These are phyloP conservation scores for Cordyceps fumosorosea DNA, from an alignment of 2,329 filamentous ascomycete species.

Conservation along the genomic window DNA sequence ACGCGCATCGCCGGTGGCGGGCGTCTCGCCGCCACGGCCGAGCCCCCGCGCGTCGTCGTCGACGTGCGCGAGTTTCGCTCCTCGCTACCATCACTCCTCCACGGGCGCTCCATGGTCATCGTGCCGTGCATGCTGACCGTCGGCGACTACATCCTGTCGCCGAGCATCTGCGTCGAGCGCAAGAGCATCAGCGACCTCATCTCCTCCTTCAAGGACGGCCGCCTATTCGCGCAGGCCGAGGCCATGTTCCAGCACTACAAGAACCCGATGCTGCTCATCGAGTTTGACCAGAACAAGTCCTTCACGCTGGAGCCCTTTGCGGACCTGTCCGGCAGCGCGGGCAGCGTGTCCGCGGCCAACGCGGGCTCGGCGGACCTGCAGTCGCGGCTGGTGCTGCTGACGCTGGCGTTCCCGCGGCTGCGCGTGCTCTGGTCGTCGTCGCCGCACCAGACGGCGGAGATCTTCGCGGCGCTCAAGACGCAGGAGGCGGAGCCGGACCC, in stretches of 20 bases:
- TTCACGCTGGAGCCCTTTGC: conserved; percentile 86
- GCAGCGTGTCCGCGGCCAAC: conserved; percentile 54
- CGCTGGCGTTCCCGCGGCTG: conserved; percentile 81
- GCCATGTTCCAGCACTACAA: conserved; percentile 93
- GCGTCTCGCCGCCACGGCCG: conserved; percentile 71
- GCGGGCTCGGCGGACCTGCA: conserved; percentile 72
- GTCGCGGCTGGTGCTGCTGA: conserved; percentile 84
- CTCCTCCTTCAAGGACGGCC: conserved; percentile 83
- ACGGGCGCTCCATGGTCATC: conserved; percentile 80
- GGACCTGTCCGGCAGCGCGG: conserved; percentile 55
- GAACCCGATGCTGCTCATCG: conserved; percentile 83
- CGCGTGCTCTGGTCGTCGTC: conserved; percentile 91
- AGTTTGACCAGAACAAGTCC: conserved; percentile 95
- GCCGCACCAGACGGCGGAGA: conserved; percentile 94
- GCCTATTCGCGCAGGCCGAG: conserved; percentile 86
- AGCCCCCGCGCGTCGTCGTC: conserved; percentile 85
- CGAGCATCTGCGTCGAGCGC: conserved; percentile 85
- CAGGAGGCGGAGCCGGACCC: conserved; percentile 88
- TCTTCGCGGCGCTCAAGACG: conserved; percentile 89
- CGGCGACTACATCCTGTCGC: conserved; percentile 90
- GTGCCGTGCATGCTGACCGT: conserved; percentile 95
- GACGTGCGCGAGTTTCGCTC: conserved; percentile 96
- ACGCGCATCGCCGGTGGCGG: conserved; percentile 94
- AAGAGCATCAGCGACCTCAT: conserved; percentile 91
- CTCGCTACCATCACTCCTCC: conserved; percentile 81